Conservation (phyloP, 257 asterid genomes). For the Voacanga thouarsii region DNA sequence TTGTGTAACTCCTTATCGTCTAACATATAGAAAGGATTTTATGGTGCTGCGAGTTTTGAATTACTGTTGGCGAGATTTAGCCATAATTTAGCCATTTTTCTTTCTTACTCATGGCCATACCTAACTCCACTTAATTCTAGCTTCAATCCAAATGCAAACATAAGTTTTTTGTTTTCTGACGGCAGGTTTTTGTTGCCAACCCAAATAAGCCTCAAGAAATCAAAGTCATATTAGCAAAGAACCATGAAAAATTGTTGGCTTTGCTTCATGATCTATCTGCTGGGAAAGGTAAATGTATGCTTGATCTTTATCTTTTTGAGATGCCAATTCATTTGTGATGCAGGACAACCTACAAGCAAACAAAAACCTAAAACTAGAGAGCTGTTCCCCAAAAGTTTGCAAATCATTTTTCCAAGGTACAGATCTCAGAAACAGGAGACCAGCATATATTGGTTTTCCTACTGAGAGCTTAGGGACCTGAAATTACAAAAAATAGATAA, state of each 20-base stretch:
- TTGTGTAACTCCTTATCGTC: neutral
- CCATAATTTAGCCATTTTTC: neutral
- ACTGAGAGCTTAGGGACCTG: neutral
- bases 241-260: constrained; percentile 69
- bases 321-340: neutral
- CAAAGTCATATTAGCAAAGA: constrained; percentile 78
- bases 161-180: constrained; percentile 13
- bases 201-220: constrained; percentile 92
- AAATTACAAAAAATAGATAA: neutral
- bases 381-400: neutral
- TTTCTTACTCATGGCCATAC: neutral
- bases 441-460: neutral
- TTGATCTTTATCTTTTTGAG: neutral
- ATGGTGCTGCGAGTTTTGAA: neutral
- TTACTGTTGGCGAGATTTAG: neutral
- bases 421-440: neutral
- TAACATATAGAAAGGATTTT: neutral
- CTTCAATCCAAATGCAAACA: constrained; percentile 8
- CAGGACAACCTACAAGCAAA: neutral
- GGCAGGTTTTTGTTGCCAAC: constrained; percentile 96
- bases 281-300: constrained; percentile 63
- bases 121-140: neutral
- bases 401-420: neutral
- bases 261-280: constrained; percentile 69
- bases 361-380: neutral